Evolutionary conservation across 2,329 filamentous ascomycete species (phyloP), one percentile per base, ranked within the genome.

Genomic region (Tympanopsis confertula): DNA sequence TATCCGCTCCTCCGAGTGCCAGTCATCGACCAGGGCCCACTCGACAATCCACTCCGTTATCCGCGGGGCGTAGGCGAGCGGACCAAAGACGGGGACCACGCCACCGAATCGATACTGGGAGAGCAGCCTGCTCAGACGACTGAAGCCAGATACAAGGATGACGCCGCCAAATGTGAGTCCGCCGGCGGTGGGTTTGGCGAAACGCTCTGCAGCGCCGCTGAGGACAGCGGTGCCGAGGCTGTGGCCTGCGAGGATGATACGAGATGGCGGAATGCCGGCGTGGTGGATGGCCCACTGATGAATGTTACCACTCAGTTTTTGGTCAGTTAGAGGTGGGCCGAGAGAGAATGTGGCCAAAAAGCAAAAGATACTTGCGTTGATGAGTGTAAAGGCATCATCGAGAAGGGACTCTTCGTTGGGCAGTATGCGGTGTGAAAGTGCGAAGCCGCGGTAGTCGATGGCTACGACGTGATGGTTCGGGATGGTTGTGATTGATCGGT

Each of bases 391-490:
- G 13, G 80, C 86, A 53, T 96, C 89, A 4, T 73, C 74, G 39
- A 94, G 84, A 5, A 96, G 62, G 0, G 89, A 89, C 24, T 71
- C 62, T 60, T 96, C 89, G 0, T 78, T 81, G 0, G 89, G 89
- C 3, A 59, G 62, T 7, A 26, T n/a, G n/a, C 89, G 86, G 1
- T 79, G 85, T 5, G 84, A 91, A 28, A 74, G 69, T 1, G 87
- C 88, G 48, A 86, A 95, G 5, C 88, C 88, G 14, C 88, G 82
- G 58, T 95, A 95, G 63, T 94, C 87, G 49, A 94, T 78, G 28
- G 86, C 75, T n/a, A 95, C 66, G 33, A 94, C 73, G 52, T 95
- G 88, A 39, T 87, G 78, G 0, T 71, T 72, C 2, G 82, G 82
- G 3, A 79, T 76, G 38, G 82, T 74, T 3, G 86, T 76, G 30